Conservation (phyloP, 1,284 basidiomycete species). For the Fomitopsis pinicola region DNA sequence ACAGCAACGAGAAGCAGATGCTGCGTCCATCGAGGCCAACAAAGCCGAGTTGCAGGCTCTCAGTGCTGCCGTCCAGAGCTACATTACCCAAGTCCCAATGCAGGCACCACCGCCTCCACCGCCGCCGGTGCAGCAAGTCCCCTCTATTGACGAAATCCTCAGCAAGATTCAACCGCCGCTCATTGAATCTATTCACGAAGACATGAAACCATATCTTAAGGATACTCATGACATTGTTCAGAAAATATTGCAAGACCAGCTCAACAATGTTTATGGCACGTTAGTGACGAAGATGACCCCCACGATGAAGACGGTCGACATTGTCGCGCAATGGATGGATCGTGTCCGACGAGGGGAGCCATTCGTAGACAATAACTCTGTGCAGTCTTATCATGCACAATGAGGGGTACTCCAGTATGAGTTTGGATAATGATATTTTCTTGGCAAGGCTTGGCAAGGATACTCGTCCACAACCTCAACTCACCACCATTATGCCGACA, state of each 20-base stretch:
- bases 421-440: not conserved
- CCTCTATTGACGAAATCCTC: constrained; percentile 39
- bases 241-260: constrained; percentile 32
- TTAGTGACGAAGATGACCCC: constrained; percentile 36
- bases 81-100: constrained; percentile 27
- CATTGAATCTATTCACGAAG: constrained; percentile 32
- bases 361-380: not conserved
- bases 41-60: constrained; percentile 33
- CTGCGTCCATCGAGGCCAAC: constrained; percentile 2
- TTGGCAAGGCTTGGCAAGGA: not conserved
- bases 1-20: constrained; percentile 15
- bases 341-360: constrained; percentile 3
- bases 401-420: not conserved
- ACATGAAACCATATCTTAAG: constrained; percentile 34
- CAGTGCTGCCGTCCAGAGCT: constrained; percentile 35
- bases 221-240: constrained; percentile 34
- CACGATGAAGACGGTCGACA: constrained; percentile 25
- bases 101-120: constrained; percentile 16
- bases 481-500: too few relatives aligned
- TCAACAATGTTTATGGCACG: constrained; percentile 31
- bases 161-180: constrained; percentile 37
- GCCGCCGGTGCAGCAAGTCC: constrained; percentile 18
- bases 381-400: not conserved
- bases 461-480: too few relatives aligned
- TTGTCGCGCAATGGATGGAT: constrained; percentile 22